These are phyloP conservation scores for Amaranthus cruentus DNA, from an alignment of 148 eudicot genomes.

Conservation along the genomic window DNA sequence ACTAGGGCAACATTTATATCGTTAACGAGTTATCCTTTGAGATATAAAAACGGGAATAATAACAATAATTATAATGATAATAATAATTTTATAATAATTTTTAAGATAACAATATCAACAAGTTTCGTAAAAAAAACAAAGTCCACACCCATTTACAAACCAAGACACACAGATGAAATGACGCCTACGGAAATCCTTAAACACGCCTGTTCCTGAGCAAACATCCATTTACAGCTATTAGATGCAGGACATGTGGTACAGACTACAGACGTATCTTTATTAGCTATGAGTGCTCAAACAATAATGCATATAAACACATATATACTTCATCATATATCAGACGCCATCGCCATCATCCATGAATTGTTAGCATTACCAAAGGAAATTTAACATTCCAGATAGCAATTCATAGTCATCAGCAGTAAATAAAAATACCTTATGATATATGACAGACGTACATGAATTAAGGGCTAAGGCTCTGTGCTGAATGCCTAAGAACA, in stretches of 20 bases:
- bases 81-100: no score
- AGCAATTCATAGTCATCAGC: slow-evolving; percentile 8
- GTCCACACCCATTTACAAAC: no score
- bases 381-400: neutral
- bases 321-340: neutral
- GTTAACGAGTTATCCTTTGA: no score
- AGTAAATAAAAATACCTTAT: slow-evolving; percentile 5
- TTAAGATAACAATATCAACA: no score
- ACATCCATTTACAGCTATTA: slow-evolving; percentile 5
- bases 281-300: no score
- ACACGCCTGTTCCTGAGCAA: slow-evolving; percentile 14
- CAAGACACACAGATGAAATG: no score
- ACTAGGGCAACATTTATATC: no score
- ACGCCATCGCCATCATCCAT: neutral
- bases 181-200: neutral
- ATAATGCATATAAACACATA: neutral
- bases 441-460: slow-evolving; percentile 12
- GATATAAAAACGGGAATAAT: no score
- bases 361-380: neutral
- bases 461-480: slow-evolving; percentile 2
- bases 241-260: no score
- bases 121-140: no score
- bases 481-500: slow-evolving; percentile 45
- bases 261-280: no score
- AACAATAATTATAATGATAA: no score